Evolutionary conservation across 176 grass and related monocot genomes (phyloP).

Genomic region (Oryza glaberrima): DNA sequence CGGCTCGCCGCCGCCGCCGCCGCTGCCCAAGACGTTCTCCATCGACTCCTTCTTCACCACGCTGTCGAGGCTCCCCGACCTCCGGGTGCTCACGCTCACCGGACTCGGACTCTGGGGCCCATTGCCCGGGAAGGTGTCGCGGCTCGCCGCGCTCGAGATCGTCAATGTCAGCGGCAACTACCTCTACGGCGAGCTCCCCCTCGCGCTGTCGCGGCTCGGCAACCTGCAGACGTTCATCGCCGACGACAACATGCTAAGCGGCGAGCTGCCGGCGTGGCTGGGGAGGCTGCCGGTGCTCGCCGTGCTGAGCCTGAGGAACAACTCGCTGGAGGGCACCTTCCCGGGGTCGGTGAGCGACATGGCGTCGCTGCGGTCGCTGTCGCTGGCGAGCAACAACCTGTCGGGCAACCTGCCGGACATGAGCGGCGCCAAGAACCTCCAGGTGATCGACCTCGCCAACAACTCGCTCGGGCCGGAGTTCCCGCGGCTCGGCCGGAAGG

Average conservation of each 20-base stretch:
- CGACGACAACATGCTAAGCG: slow-evolving; percentile 84
- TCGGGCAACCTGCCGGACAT: slow-evolving; percentile 73
- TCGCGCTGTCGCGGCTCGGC: slow-evolving; percentile 54
- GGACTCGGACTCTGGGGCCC: slow-evolving; percentile 86
- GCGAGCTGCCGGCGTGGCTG: slow-evolving; percentile 61
- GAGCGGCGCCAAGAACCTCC: slow-evolving; percentile 64
- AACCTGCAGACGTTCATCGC: slow-evolving; percentile 86
- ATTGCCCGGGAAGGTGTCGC: slow-evolving; percentile 73
- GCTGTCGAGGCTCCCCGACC: slow-evolving; percentile 75
- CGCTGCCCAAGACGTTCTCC: slow-evolving; percentile 74
- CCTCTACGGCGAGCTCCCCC: slow-evolving; percentile 73
- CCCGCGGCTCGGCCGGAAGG: slow-evolving; percentile 73
- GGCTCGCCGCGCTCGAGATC: slow-evolving; percentile 77
- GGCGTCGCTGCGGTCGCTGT: slow-evolving; percentile 55
- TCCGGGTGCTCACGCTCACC: slow-evolving; percentile 81
- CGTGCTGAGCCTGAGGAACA: slow-evolving; percentile 85
- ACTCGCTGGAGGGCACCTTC: slow-evolving; percentile 58
- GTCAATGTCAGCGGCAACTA: slow-evolving; percentile 90
- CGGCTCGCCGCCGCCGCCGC: slow-evolving; percentile 8
- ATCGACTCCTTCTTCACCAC: slow-evolving; percentile 85
- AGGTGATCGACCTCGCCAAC: slow-evolving; percentile 81
- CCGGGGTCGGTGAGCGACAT: slow-evolving; percentile 63
- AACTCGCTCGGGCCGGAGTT: slow-evolving; percentile 86
- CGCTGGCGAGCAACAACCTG: slow-evolving; percentile 80
- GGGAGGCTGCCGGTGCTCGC: slow-evolving; percentile 57